Evolutionary conservation across 2,329 filamentous ascomycete species (phyloP).

Genomic region (Metarhizium humberi): DNA sequence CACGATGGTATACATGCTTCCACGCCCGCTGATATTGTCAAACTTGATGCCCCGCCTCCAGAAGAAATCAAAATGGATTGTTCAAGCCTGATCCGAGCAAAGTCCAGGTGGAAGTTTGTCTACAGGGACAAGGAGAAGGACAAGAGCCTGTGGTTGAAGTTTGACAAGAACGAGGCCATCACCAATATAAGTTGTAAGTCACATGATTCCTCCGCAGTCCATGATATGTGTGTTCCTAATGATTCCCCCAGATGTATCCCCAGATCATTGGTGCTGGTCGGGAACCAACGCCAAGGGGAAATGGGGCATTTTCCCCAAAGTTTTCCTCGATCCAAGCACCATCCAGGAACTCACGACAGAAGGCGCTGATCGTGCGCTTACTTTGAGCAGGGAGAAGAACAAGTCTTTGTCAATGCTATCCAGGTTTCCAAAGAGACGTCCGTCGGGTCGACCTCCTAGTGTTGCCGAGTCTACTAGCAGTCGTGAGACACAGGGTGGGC

Average conservation of each 20-base stretch:
- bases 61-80: conserved; percentile 37
- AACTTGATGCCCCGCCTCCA: conserved; percentile 36
- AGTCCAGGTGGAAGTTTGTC: conserved; percentile 44
- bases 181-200: conserved; percentile 51
- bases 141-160: conserved; percentile 42
- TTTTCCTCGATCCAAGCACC: conserved; percentile 36
- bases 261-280: conserved; percentile 47
- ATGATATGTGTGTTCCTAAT: conserved; percentile 1
- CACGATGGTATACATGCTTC: conserved; percentile 43
- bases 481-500: conserved; percentile 13
- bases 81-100: conserved; percentile 37
- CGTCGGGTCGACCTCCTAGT: conserved; percentile 21
- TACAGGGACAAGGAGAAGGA: conserved; percentile 34
- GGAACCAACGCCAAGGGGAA: conserved; percentile 43
- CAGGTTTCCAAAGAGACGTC: conserved; percentile 21
- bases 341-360: conserved; percentile 26
- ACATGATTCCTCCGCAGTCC: neutral
- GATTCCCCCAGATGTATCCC: conserved; percentile 27
- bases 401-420: conserved; percentile 23
- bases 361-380: conserved; percentile 19
- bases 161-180: conserved; percentile 58
- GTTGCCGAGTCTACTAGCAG: conserved; percentile 24
- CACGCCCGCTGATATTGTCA: conserved; percentile 38
- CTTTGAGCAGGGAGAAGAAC: conserved; percentile 25
- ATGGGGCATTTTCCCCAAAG: conserved; percentile 43